These are phyloP conservation scores for Saccharomycopsis amapae DNA, from an alignment of 805 yeast species.

Conservation along the genomic window DNA sequence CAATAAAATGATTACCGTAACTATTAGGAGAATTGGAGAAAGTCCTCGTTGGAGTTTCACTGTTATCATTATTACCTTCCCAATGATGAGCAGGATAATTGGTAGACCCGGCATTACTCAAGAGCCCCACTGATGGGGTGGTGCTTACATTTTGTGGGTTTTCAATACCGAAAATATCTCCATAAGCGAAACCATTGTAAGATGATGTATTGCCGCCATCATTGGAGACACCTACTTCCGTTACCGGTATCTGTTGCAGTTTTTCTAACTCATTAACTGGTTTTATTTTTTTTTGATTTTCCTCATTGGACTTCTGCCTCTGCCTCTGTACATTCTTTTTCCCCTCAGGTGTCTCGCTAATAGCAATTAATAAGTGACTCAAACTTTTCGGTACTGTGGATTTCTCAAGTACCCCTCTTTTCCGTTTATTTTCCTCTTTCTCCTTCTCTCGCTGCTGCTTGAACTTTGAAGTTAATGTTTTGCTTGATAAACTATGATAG, in stretches of 20 bases:
- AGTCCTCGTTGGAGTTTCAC: too few species aligned
- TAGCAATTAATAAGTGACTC: conserved; percentile 39
- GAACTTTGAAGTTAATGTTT: conserved; percentile 20
- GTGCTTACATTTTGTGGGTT: too few species aligned
- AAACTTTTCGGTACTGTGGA: conserved; percentile 48
- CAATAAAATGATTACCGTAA: too few species aligned
- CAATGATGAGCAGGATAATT: too few species aligned
- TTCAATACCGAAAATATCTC: conserved; percentile 7
- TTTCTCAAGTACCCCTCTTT: conserved; percentile 44
- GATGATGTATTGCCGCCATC: neutral
- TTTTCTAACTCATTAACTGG: neutral
- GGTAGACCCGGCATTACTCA: too few species aligned
- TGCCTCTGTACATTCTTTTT: neutral
- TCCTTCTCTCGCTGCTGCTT: conserved; percentile 33
- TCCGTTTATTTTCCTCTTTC: conserved; percentile 41
- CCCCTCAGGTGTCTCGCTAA: conserved; percentile 9
- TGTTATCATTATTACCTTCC: too few species aligned
- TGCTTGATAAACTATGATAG: conserved; percentile 10
- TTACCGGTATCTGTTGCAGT: conserved; percentile 1
- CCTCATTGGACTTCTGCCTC: too few species aligned
- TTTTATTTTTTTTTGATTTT: too few species aligned
- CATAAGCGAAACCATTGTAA: conserved; percentile 6
- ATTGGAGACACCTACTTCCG: too few species aligned
- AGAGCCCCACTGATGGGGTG: too few species aligned
- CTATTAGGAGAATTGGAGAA: too few species aligned